Evolutionary conservation across 192 early-diverging fungal genomes (phyloP), one percentile per base, ranked within the genome.

Genomic region (Globomyces pollinis-pini): DNA sequence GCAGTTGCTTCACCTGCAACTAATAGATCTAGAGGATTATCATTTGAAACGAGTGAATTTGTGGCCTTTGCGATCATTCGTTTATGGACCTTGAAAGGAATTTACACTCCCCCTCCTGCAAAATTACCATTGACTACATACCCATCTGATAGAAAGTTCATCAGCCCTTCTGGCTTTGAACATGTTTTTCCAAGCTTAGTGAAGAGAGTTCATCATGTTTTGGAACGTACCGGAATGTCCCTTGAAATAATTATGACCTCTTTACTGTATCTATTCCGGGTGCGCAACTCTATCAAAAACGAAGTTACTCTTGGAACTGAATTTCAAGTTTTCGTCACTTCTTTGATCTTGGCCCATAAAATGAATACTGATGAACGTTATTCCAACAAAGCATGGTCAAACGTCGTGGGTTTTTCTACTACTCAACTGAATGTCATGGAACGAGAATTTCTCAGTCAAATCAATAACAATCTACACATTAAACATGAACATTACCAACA

Each of bases 301-400:
- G 61, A 57, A 20, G 62, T 43, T 13, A 28, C 15, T 8, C 55
- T 21, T 2, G 71, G 77, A 16, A 73, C 85, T 32, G 71, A 74
- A 60, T 88, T 84, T 44, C 83, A 88, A 62, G 85, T 93, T 78
- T 91, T 91, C 70, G 70, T 91, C 30, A 83, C 86, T 24, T 78
- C 91, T 0, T 70, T 95, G 16, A 87, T 95, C 50, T 68, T 89
- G 18, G 86, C 93, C 9, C 88, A 88, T 47, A 95, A 95, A 69
- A 93, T 85, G 62, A 78, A 86, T 44, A 79, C 80, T 36, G 93
- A 95, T 74, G 84, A 84, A 59, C 85, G 86, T 44, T 95, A 89
- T 73, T 77, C 83, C n/a, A 93, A 90, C 78, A 78, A 75, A 52
- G 85, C 89, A 0, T 95, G 93, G 93, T 72, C 87, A 47, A 85